Evolutionary conservation across 208 protist genomes (phyloP).

Genomic region (Paratrypanosoma confusum): DNA sequence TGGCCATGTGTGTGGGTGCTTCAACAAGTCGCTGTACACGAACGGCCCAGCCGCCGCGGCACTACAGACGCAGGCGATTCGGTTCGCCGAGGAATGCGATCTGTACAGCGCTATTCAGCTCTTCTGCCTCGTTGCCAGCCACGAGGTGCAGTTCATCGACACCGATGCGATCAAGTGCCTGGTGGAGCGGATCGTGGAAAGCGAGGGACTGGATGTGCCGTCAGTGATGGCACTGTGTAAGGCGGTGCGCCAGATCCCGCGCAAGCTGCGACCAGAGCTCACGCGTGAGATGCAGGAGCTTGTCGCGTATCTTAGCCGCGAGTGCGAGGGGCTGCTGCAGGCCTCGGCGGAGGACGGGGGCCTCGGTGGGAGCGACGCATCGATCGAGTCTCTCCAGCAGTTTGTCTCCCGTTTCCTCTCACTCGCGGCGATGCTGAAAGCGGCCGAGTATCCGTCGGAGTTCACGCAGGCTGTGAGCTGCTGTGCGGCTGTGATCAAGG

Average conservation of each 20-base stretch:
- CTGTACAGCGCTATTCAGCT: constrained; percentile 46
- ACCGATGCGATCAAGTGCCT: constrained; percentile 48
- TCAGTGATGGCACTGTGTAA: constrained; percentile 26
- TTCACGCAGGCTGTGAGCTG: constrained; percentile 8
- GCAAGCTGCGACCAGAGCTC: constrained; percentile 15
- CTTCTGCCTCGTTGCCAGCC: constrained; percentile 48
- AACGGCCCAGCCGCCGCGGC: constrained; percentile 28
- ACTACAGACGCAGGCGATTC: constrained; percentile 47
- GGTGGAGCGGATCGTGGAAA: constrained; percentile 49
- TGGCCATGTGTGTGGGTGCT: constrained; percentile 30
- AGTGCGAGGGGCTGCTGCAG: constrained; percentile 27
- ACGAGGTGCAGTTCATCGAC: constrained; percentile 33
- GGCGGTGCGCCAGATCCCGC: constrained; percentile 30
- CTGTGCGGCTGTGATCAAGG: constrained; percentile 12
- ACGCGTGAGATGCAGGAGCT: constrained; percentile 32
- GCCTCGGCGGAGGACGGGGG: constrained; percentile 29
- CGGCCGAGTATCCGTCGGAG: constrained; percentile 4
- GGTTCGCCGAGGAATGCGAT: constrained; percentile 55
- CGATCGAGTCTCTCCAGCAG: constrained; percentile 18
- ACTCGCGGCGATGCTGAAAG: constrained; percentile 7
- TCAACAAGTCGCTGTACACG: constrained; percentile 28
- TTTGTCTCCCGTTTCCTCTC: constrained; percentile 21
- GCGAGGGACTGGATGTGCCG: constrained; percentile 36
- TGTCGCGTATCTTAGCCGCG: constrained; percentile 18
- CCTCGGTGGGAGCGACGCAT: constrained; percentile 16